Conservation (phyloP, 306 rosid species). For the Mimosa pudica region DNA sequence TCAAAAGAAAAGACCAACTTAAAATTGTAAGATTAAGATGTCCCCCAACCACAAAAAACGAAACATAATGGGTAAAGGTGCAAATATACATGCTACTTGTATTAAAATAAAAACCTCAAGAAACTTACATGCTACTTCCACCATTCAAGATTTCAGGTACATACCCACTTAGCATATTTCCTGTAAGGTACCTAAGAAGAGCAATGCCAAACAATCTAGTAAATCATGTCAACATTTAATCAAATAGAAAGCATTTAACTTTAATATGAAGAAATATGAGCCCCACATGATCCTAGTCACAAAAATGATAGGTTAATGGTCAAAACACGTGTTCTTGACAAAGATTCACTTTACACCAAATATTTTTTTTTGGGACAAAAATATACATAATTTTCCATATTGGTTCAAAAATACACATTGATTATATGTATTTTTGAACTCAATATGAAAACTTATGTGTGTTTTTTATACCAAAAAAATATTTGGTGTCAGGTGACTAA, state of each 20-base stretch:
- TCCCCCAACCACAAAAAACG: neutral
- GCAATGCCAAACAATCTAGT: slow-evolving; percentile 33
- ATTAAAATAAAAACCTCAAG: slow-evolving; percentile 11
- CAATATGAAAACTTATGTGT: too few species aligned
- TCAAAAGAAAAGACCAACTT: slow-evolving; percentile 3
- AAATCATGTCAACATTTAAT: slow-evolving; percentile 18
- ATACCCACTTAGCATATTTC: slow-evolving; percentile 65
- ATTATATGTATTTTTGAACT: too few species aligned
- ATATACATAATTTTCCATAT: too few species aligned
- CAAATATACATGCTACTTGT: too few species aligned
- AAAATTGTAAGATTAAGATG: neutral
- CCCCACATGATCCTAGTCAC: neutral
- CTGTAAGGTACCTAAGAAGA: slow-evolving; percentile 64
- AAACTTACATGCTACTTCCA: slow-evolving; percentile 73
- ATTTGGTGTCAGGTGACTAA: too few species aligned
- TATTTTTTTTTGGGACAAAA: too few species aligned
- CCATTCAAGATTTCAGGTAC: slow-evolving; percentile 57
- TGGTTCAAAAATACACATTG: too few species aligned
- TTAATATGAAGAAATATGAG: neutral
- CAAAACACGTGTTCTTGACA: too few species aligned
- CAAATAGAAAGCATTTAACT: slow-evolving; percentile 10
- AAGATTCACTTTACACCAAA: too few species aligned
- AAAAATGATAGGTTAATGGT: neutral
- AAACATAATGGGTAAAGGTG: neutral
- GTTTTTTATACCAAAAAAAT: too few species aligned